These are phyloP conservation scores for Mrakia hoshinonis DNA, from an alignment of 768 basidiomycete genomes.

Conservation along the genomic window DNA sequence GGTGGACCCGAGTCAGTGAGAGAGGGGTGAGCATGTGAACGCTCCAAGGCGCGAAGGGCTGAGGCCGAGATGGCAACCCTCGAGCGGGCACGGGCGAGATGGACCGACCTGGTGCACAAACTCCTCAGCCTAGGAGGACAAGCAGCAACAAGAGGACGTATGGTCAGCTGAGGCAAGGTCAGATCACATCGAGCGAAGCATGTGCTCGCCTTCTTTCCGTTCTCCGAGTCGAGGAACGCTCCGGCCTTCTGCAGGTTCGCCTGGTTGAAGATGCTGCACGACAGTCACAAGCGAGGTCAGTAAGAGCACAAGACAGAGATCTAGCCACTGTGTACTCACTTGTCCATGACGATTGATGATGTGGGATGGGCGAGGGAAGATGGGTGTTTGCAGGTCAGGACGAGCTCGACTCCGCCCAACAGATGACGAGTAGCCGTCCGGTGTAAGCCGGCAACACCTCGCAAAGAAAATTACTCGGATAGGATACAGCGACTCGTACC, in stretches of 20 bases:
- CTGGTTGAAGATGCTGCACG: neutral
- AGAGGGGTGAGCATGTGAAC: neutral
- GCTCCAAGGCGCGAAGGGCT: neutral
- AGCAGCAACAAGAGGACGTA: neutral
- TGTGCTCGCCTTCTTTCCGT: constrained; percentile 17
- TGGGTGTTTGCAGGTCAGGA: neutral
- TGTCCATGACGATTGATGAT: neutral
- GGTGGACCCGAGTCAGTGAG: neutral
- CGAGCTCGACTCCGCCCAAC: neutral
- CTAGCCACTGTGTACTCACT: neutral
- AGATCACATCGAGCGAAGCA: no score
- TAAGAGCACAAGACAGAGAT: neutral
- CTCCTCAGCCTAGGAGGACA: neutral
- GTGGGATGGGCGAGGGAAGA: neutral
- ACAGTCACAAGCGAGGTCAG: neutral
- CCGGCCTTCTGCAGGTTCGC: constrained; percentile 15
- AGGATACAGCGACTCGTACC: no score
- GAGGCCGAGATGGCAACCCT: neutral
- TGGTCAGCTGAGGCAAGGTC: neutral
- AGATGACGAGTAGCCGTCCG: no score
- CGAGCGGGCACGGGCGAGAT: neutral
- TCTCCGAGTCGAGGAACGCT: constrained; percentile 6
- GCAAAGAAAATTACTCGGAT: no score
- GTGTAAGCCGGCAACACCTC: no score
- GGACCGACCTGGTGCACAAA: constrained; percentile 5